Evolutionary conservation across 441 rosid genomes (phyloP).

Genomic region (Isatis lusitanica): DNA sequence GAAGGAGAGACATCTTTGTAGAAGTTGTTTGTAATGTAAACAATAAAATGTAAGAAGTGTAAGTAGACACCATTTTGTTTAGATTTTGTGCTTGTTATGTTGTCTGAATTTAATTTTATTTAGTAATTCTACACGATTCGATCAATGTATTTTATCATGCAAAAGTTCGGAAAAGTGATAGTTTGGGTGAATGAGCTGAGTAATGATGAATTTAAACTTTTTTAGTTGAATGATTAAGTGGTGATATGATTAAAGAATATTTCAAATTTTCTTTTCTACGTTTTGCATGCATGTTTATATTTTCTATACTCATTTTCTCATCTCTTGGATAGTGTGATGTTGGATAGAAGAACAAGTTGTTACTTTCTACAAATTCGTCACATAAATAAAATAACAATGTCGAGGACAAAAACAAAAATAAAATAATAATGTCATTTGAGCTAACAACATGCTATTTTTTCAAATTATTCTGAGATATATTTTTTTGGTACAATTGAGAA

Average conservation of each 20-base stretch:
- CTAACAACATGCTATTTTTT: neutral
- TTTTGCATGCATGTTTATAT: neutral
- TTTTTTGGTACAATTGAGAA: neutral
- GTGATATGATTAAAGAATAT: neutral
- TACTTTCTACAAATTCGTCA: neutral
- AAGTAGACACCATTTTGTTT: conserved; percentile 9
- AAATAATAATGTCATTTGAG: neutral
- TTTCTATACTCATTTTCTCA: neutral
- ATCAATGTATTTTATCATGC: neutral
- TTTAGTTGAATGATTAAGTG: neutral
- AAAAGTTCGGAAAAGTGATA: neutral
- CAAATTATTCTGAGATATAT: neutral
- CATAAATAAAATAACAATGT: neutral
- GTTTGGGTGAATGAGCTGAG: neutral
- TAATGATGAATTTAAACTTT: neutral
- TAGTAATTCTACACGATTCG: neutral
- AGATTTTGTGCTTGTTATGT: neutral
- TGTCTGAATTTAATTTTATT: neutral
- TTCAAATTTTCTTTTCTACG: neutral
- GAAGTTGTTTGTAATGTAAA: conserved; percentile 12
- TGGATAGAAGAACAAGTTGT: neutral
- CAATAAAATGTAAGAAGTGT: conserved; percentile 16
- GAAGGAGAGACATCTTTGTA: conserved; percentile 27
- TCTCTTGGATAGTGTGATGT: neutral
- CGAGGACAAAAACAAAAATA: too few relatives aligned